These are phyloP conservation scores for Zalaria obscura DNA, from an alignment of 2,329 filamentous ascomycete genomes.

Conservation along the genomic window DNA sequence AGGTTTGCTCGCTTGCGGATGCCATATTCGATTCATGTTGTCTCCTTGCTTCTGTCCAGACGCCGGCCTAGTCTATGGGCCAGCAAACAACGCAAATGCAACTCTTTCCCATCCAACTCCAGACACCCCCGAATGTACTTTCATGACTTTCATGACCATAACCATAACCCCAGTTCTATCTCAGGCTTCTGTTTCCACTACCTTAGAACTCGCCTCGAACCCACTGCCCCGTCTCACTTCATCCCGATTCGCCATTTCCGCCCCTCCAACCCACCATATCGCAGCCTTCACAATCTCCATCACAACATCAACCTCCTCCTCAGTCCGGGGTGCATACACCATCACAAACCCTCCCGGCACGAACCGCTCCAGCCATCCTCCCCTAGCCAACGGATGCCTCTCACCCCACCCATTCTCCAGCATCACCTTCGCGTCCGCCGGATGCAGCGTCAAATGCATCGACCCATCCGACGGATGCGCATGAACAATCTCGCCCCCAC, in stretches of 20 bases:
- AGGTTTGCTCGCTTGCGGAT: too few relatives aligned
- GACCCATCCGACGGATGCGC: slow-evolving; percentile 63
- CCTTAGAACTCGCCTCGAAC: not conserved
- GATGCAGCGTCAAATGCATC: slow-evolving; percentile 69
- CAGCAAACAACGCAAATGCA: too few relatives aligned
- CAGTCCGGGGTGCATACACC: slow-evolving; percentile 64
- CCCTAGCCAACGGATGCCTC: slow-evolving; percentile 49
- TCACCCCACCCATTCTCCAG: slow-evolving; percentile 70
- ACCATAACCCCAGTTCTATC: too few relatives aligned
- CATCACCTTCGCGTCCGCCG: slow-evolving; percentile 58
- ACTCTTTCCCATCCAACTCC: too few relatives aligned
- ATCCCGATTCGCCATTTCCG: slow-evolving; percentile 11
- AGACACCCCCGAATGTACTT: too few relatives aligned
- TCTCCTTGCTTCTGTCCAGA: too few relatives aligned
- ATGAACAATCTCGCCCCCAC: slow-evolving; percentile 71
- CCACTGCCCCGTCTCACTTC: slow-evolving; percentile 5
- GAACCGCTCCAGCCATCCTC: slow-evolving; percentile 50
- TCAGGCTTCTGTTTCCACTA: too few relatives aligned
- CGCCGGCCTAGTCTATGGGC: too few relatives aligned
- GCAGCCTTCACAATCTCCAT: slow-evolving; percentile 59
- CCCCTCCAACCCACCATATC: slow-evolving; percentile 49
- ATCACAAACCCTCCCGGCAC: slow-evolving; percentile 65
- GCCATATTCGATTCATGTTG: too few relatives aligned
- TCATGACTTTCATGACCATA: too few relatives aligned
- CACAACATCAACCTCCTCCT: slow-evolving; percentile 53